Percentiles rank a stretch among this genome's conserved stretches.
Conservation (phyloP, 108 stramenopile species). For the Fragilaria radians region DNA sequence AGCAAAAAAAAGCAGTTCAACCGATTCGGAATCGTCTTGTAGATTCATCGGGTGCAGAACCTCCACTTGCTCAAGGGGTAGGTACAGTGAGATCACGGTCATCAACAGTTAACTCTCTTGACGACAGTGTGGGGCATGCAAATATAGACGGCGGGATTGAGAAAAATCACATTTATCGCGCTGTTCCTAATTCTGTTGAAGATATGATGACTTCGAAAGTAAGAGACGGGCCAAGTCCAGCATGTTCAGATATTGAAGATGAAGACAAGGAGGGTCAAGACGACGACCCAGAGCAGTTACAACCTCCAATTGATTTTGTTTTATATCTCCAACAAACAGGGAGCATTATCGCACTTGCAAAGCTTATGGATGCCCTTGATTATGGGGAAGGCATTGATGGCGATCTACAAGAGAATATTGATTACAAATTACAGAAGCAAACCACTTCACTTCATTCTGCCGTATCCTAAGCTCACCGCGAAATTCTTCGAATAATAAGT, state of each 20-base stretch:
- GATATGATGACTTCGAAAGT: neutral
- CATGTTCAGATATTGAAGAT: slow-evolving; percentile 18
- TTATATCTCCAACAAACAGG: slow-evolving; percentile 77
- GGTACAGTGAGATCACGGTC: neutral
- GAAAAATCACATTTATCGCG: neutral
- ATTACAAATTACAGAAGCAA: too few species aligned
- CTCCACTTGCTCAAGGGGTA: neutral
- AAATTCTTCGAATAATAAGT: too few species aligned
- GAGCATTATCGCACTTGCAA: slow-evolving; percentile 78
- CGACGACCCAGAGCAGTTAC: slow-evolving; percentile 41
- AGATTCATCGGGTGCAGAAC: neutral
- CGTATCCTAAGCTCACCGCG: too few species aligned
- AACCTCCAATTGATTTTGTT: slow-evolving; percentile 74
- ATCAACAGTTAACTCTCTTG: neutral
- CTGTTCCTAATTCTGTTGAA: neutral
- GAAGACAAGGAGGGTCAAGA: slow-evolving; percentile 17
- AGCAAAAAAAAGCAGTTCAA: slow-evolving; percentile 63
- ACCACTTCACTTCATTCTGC: too few species aligned
- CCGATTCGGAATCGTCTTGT: slow-evolving; percentile 1
- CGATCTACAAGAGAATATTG: too few species aligned
- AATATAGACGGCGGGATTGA: neutral
- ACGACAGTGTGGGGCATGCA: neutral
- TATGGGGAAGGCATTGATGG: slow-evolving; percentile 41
- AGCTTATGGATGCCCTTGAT: slow-evolving; percentile 79
- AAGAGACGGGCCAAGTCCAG: neutral